These are phyloP conservation scores for Pichia cabralensis DNA, from an alignment of 805 yeast species.

Conservation along the genomic window DNA sequence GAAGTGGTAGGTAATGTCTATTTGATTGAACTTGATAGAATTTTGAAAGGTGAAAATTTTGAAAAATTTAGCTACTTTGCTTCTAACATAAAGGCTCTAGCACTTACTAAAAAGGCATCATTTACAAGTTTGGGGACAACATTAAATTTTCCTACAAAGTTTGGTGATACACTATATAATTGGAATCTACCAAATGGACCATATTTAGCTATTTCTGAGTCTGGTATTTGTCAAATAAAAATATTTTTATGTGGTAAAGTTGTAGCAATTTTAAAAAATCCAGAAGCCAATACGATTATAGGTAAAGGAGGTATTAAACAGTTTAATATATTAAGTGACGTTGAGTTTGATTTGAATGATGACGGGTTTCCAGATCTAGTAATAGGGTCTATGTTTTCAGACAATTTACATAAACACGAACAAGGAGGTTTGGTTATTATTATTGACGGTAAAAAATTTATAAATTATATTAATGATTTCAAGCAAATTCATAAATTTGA, in stretches of 20 bases:
- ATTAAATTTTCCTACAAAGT: constrained; percentile 23
- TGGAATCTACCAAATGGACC: constrained; percentile 23
- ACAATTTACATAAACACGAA: constrained; percentile 9
- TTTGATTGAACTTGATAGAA: constrained; percentile 30
- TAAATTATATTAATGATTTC: neutral
- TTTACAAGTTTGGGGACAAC: no score
- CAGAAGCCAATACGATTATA: constrained; percentile 19
- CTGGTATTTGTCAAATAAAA: constrained; percentile 39
- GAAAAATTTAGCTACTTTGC: no score
- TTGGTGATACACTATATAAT: constrained; percentile 32
- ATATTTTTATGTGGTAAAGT: constrained; percentile 20
- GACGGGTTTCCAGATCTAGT: constrained; percentile 34
- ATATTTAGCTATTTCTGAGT: constrained; percentile 37
- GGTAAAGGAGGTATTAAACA: constrained; percentile 36
- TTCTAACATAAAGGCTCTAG: no score
- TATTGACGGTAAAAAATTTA: constrained; percentile 12
- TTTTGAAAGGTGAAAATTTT: no score
- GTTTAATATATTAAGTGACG: constrained; percentile 27
- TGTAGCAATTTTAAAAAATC: constrained; percentile 15
- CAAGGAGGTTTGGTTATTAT: constrained; percentile 12
- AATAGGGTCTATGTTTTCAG: constrained; percentile 36
- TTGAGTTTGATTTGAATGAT: constrained; percentile 24
- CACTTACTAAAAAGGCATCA: no score
- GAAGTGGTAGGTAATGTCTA: constrained; percentile 34
- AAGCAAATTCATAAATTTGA: neutral